phyloP scores from a whole-genome alignment of 352 stramenopile genomes.

The Globisporangium nodosum region DNA sequence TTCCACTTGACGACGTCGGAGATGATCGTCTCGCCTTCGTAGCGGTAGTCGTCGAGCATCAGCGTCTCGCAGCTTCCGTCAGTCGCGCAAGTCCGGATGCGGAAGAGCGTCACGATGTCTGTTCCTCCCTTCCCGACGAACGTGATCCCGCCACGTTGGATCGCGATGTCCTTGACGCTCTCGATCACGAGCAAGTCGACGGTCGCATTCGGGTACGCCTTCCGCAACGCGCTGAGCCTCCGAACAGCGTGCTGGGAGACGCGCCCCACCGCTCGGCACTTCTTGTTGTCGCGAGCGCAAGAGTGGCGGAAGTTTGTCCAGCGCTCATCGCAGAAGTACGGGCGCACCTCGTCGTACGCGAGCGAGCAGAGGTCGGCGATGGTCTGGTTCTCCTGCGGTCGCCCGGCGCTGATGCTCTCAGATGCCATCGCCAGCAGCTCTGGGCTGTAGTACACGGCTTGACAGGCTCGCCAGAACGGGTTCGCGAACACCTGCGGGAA shows the following conservation, averaged over 20 bases:
- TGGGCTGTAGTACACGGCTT: constrained; percentile 5
- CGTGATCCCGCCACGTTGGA: constrained; percentile 1
- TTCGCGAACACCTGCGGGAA: constrained; percentile 3
- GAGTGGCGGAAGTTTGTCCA: constrained; percentile 8
- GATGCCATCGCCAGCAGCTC: not conserved
- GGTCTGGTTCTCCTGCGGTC: not conserved
- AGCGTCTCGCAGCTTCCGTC: not conserved
- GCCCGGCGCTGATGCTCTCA: not conserved
- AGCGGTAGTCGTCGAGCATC: constrained; percentile 10
- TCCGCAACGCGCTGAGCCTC: not conserved
- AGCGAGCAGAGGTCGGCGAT: constrained; percentile 8
- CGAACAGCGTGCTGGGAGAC: not conserved
- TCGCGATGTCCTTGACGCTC: constrained; percentile 2
- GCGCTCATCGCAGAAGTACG: constrained; percentile 10
- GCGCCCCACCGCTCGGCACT: constrained; percentile 1
- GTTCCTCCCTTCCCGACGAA: constrained; percentile 2
- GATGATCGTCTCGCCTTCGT: constrained; percentile 11
- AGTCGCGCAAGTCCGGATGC: constrained; percentile 1
- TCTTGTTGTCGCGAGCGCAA: not conserved
- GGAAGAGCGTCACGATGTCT: constrained; percentile 11
- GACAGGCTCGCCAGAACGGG: constrained; percentile 5
- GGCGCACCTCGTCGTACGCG: constrained; percentile 3
- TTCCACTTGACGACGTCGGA: constrained; percentile 8
- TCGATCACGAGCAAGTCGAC: constrained; percentile 11
- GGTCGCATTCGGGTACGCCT: not conserved